Conservation (phyloP, 352 stramenopile species). For the Phytophthora pinifolia region DNA sequence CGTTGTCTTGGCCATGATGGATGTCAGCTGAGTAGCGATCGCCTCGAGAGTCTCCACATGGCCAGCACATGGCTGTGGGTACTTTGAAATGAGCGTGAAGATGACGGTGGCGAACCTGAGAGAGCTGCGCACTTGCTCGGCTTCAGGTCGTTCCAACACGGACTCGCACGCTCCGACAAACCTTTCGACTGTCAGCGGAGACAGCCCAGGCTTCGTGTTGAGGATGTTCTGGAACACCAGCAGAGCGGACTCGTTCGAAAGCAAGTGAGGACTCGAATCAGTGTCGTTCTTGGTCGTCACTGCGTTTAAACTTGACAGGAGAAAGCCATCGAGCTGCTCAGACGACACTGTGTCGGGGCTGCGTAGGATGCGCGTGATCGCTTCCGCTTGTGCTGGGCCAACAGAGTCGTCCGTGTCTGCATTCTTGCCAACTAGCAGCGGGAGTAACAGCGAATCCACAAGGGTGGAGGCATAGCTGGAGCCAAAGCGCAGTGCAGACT, state of each 20-base stretch:
- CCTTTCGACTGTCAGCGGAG: conserved; percentile 42
- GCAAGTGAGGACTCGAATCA: conserved; percentile 31
- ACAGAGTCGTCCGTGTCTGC: conserved; percentile 16
- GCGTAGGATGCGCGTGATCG: conserved; percentile 64
- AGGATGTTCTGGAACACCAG: conserved; percentile 78
- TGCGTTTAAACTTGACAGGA: conserved; percentile 34
- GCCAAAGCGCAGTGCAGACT: conserved; percentile 53
- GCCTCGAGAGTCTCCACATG: conserved; percentile 49
- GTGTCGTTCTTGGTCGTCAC: not conserved
- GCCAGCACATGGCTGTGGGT: conserved; percentile 42
- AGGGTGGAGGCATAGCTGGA: conserved; percentile 47
- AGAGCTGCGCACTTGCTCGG: conserved; percentile 34
- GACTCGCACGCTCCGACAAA: conserved; percentile 48
- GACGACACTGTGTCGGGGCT: conserved; percentile 40
- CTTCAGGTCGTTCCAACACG: conserved; percentile 37
- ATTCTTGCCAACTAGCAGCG: conserved; percentile 34
- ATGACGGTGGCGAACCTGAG: conserved; percentile 68
- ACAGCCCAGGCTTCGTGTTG: conserved; percentile 56
- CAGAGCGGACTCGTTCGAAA: conserved; percentile 65
- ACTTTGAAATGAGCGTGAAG: conserved; percentile 68
- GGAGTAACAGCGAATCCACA: conserved; percentile 56
- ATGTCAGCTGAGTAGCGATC: conserved; percentile 46
- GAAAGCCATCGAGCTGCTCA: conserved; percentile 53
- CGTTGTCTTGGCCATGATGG: conserved; percentile 67
- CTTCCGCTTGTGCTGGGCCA: conserved; percentile 60